These are phyloP conservation scores for Scopulariopsis brevicaulis DNA, from an alignment of 2,329 filamentous ascomycete genomes.

Conservation along the genomic window DNA sequence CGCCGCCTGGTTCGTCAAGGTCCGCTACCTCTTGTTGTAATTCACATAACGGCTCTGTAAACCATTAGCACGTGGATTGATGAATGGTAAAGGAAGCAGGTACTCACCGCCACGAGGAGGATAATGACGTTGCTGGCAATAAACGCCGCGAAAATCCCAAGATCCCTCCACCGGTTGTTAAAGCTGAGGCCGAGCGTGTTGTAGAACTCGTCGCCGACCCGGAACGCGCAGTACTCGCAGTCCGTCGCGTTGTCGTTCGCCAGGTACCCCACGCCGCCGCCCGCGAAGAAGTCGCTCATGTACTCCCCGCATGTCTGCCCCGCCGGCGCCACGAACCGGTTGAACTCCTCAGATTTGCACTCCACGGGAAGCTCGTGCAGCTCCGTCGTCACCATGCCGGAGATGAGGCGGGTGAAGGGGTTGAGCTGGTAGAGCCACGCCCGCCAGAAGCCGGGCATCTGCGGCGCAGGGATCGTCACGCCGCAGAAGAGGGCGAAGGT, in stretches of 20 bases:
- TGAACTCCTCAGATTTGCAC: conserved; percentile 52
- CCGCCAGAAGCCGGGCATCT: conserved; percentile 71
- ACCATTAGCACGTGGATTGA: background rate
- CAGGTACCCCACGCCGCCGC: conserved; percentile 62
- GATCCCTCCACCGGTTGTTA: conserved; percentile 63
- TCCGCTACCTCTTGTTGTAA: conserved; percentile 24
- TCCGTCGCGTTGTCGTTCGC: conserved; percentile 42
- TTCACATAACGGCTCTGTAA: conserved; percentile 37
- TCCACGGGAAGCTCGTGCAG: conserved; percentile 53
- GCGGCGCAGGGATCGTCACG: conserved; percentile 66
- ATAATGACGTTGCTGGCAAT: conserved; percentile 66
- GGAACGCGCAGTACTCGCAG: conserved; percentile 77
- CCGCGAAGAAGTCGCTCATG: conserved; percentile 58
- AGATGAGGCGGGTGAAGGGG: conserved; percentile 72
- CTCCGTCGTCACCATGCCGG: conserved; percentile 69
- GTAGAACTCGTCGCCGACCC: conserved; percentile 73
- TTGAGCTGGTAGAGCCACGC: conserved; percentile 74
- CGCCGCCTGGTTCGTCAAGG: background rate
- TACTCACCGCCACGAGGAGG: conserved; percentile 39
- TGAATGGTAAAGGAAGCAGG: background rate
- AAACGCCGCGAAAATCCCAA: conserved; percentile 69
- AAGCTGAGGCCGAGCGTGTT: conserved; percentile 54
- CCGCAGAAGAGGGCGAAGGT: conserved; percentile 80
- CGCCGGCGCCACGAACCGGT: conserved; percentile 53
- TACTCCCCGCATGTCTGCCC: conserved; percentile 64